Percentiles rank a stretch among this genome's conserved stretches.
Evolutionary conservation across 345 rosid genomes (phyloP).

Genomic region (Draba incana): DNA sequence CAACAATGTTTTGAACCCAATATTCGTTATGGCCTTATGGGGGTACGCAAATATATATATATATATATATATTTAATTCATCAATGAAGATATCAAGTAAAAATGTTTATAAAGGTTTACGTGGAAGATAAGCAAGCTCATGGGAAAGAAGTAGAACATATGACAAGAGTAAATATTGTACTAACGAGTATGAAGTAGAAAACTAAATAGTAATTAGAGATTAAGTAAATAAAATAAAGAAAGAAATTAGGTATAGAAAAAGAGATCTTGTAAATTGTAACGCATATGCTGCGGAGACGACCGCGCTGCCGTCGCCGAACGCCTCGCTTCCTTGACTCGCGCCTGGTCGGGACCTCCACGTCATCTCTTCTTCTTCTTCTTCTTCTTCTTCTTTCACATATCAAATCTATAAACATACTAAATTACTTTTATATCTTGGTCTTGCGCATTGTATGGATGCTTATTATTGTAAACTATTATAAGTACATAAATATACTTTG

Average conservation of each 20-base stretch:
- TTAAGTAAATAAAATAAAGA: conserved; percentile 17
- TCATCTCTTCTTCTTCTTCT: conserved; percentile 32
- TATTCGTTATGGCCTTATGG: too few species aligned
- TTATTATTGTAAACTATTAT: too few species aligned
- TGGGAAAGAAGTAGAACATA: conserved; percentile 9
- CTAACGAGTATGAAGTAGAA: conserved; percentile 8
- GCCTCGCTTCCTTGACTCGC: conserved; percentile 66
- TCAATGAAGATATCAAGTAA: too few species aligned
- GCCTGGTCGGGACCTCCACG: conserved; percentile 50
- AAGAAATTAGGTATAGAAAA: conserved; percentile 8
- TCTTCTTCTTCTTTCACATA: conserved; percentile 2
- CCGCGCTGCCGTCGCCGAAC: conserved; percentile 86
- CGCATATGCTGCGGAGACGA: conserved; percentile 58
- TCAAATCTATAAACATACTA: too few species aligned
- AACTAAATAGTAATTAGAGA: neutral
- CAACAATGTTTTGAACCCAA: neutral
- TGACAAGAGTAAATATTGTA: neutral
- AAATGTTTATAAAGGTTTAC: conserved; percentile 2
- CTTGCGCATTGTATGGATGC: too few species aligned
- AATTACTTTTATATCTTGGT: too few species aligned
- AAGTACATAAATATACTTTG: too few species aligned
- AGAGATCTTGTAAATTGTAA: conserved; percentile 65
- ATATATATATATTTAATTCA: neutral
- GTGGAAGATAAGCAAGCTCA: conserved; percentile 33
- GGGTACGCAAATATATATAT: too few species aligned